These are phyloP conservation scores for Aureobasidium sp. DNA, from an alignment of 2,329 filamentous ascomycete species.

Conservation along the genomic window DNA sequence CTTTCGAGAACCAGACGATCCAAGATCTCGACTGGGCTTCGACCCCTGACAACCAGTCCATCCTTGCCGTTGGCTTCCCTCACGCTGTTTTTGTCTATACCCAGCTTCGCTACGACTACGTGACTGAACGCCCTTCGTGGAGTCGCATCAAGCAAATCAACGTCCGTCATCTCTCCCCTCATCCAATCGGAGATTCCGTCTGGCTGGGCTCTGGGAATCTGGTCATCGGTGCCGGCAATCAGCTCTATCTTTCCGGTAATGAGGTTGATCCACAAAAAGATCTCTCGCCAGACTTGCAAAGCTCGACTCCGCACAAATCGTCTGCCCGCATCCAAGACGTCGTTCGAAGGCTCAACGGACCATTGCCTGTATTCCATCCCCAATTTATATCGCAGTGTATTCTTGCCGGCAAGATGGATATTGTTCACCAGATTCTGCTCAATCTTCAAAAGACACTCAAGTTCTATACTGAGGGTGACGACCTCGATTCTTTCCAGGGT, in stretches of 20 bases:
- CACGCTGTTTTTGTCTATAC: conserved; percentile 74
- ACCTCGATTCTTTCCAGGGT: conserved; percentile 70
- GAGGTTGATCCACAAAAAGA: conserved; percentile 59
- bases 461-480: conserved; percentile 74
- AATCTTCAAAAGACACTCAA: conserved; percentile 70
- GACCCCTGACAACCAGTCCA: conserved; percentile 80
- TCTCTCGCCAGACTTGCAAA: conserved; percentile 50
- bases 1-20: conserved; percentile 54
- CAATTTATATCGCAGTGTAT: conserved; percentile 85
- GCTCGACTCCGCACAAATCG: conserved; percentile 42
- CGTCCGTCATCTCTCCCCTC: conserved; percentile 65
- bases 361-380: conserved; percentile 84
- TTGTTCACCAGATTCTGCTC: conserved; percentile 67
- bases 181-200: conserved; percentile 86
- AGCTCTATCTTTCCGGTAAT: conserved; percentile 78
- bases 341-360: conserved; percentile 75
- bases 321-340: conserved; percentile 70
- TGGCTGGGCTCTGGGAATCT: conserved; percentile 84
- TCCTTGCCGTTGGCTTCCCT: conserved; percentile 88
- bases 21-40: conserved; percentile 91
- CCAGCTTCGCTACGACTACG: conserved; percentile 86
- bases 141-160: conserved; percentile 74
- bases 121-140: conserved; percentile 86
- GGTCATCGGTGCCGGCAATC: conserved; percentile 83
- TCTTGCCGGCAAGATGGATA: conserved; percentile 63